Conservation (phyloP, 257 asterid genomes). For the Cinchona pubescens region DNA sequence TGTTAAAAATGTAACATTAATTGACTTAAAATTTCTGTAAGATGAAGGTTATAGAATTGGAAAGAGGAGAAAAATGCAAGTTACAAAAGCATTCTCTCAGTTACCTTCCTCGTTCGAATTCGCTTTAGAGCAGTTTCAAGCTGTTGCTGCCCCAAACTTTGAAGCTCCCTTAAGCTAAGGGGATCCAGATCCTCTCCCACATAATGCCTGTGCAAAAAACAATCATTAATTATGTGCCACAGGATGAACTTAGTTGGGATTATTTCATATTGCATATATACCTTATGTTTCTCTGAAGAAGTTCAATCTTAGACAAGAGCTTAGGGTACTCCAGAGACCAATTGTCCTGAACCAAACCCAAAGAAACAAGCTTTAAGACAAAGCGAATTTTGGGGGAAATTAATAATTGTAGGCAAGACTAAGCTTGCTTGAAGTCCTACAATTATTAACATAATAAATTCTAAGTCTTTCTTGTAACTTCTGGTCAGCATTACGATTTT, state of each 20-base stretch:
- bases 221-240: background rate
- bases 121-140: constrained; percentile 64
- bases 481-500: too few relatives aligned
- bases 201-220: constrained; percentile 43
- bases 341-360: constrained; percentile 46
- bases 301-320: constrained; percentile 59
- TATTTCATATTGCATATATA: constrained; percentile 1
- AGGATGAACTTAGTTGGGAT: background rate
- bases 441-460: background rate
- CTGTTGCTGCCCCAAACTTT: constrained; percentile 76
- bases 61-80: background rate
- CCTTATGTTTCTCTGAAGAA: constrained; percentile 68
- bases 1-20: background rate
- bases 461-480: too few relatives aligned
- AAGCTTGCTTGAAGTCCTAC: too few relatives aligned
- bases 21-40: background rate
- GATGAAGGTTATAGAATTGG: background rate
- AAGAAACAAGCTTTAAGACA: background rate
- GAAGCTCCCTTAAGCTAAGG: constrained; percentile 72
- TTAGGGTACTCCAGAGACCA: constrained; percentile 56
- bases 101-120: constrained; percentile 58
- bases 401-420: too few relatives aligned
- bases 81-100: background rate
- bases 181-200: constrained; percentile 68
- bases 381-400: background rate